These are phyloP conservation scores for Handroanthus guayacan DNA, from an alignment of 257 asterid species.

Conservation along the genomic window DNA sequence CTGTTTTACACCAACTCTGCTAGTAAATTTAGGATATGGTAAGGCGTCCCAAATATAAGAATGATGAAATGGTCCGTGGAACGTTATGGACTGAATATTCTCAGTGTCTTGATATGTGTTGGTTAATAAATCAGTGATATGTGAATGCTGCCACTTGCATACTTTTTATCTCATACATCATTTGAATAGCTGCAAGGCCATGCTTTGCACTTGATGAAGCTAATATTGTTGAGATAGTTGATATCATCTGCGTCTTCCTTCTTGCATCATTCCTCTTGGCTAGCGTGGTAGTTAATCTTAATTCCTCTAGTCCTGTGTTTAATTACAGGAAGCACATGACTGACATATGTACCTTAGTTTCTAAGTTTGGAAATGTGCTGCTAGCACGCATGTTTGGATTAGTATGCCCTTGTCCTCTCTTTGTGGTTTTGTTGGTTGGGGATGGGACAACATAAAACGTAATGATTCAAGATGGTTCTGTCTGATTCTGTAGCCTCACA, in stretches of 20 bases:
- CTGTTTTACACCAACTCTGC: background rate
- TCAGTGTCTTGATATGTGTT: background rate
- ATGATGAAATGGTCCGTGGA: background rate
- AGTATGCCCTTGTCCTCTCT: background rate
- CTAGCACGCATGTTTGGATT: background rate
- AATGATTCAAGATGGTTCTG: conserved; percentile 1
- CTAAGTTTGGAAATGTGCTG: background rate
- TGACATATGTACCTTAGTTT: background rate
- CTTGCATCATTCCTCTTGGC: background rate
- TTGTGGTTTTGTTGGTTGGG: background rate
- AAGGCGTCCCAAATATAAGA: background rate
- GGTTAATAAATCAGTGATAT: background rate
- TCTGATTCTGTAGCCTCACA: background rate
- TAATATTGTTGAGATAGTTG: background rate
- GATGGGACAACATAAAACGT: background rate
- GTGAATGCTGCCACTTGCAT: background rate
- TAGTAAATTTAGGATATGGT: background rate
- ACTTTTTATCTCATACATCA: background rate
- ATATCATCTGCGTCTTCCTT: background rate
- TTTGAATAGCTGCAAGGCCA: background rate
- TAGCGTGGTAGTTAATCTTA: background rate
- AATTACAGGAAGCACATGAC: background rate
- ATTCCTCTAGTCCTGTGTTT: background rate
- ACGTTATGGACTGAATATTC: background rate
- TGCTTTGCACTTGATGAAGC: background rate